Conservation (phyloP, 352 stramenopile genomes). For the Pythium utonaiense region DNA sequence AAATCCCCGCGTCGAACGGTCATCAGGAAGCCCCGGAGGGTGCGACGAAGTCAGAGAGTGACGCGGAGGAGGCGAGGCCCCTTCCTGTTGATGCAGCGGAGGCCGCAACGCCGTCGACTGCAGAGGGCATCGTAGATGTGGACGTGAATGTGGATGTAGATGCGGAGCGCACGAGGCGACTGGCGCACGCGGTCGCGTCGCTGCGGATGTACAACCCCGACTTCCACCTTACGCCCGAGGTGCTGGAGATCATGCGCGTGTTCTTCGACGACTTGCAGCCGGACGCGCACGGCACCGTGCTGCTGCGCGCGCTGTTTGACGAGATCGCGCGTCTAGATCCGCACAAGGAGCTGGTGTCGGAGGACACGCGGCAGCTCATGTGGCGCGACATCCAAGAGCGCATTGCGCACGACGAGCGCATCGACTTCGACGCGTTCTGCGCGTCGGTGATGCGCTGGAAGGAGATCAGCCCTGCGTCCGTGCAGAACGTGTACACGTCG, state of each 20-base stretch:
- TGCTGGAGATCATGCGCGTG: constrained; percentile 74
- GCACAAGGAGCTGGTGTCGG: constrained; percentile 35
- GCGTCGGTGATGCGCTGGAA: constrained; percentile 80
- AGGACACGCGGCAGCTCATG: constrained; percentile 43
- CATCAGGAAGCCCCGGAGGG: background rate
- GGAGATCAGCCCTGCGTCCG: constrained; percentile 50
- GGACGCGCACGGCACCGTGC: constrained; percentile 47
- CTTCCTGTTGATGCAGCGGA: too few species aligned
- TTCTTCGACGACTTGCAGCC: constrained; percentile 74
- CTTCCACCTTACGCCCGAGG: constrained; percentile 76
- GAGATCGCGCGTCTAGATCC: constrained; percentile 71
- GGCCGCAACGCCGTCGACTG: too few species aligned
- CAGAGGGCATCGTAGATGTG: too few species aligned
- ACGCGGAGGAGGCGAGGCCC: too few species aligned
- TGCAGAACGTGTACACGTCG: constrained; percentile 75
- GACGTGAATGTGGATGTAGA: background rate
- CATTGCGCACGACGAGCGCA: constrained; percentile 24
- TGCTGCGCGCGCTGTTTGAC: constrained; percentile 41
- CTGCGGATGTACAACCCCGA: constrained; percentile 79
- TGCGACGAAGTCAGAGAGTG: background rate
- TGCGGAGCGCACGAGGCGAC: constrained; percentile 22
- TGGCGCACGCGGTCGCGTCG: constrained; percentile 54
- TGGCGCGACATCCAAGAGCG: constrained; percentile 33
- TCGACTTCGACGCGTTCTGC: constrained; percentile 75
- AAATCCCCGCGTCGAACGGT: background rate